These are phyloP conservation scores for Cytospora chrysosperma DNA, from an alignment of 2,329 filamentous ascomycete species.

Conservation along the genomic window DNA sequence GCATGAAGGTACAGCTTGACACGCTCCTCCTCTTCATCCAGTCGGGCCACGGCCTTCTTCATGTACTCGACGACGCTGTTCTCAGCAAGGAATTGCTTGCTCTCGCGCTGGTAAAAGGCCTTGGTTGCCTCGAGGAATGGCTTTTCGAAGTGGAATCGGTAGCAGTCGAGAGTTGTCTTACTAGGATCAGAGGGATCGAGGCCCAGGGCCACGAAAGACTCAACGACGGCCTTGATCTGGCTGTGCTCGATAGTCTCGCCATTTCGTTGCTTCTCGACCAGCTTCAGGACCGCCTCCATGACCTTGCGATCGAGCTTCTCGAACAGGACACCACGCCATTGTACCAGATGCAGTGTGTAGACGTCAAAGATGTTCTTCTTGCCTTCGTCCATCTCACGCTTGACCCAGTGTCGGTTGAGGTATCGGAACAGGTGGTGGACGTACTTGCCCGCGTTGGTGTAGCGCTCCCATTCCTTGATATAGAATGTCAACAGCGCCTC, in stretches of 20 bases:
- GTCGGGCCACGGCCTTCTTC: conserved; percentile 92
- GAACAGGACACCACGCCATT: conserved; percentile 93
- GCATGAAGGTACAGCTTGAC: conserved; percentile 88
- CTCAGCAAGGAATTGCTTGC: conserved; percentile 89
- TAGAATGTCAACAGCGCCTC: conserved; percentile 91
- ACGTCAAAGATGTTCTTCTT: conserved; percentile 99
- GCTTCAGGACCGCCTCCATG: conserved; percentile 90
- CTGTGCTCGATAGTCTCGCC: conserved; percentile 97
- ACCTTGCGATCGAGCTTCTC: conserved; percentile 79
- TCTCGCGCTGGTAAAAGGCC: conserved; percentile 87
- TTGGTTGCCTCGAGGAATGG: conserved; percentile 86
- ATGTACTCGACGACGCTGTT: conserved; percentile 99
- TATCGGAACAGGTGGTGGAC: conserved; percentile 97
- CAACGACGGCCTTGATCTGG: conserved; percentile 95
- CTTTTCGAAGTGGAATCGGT: conserved; percentile 86
- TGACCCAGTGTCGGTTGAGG: conserved; percentile 97
- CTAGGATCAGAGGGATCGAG: conserved; percentile 89
- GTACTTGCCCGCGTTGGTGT: conserved; percentile 93
- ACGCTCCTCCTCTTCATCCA: conserved; percentile 91
- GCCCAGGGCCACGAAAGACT: conserved; percentile 93
- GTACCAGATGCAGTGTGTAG: conserved; percentile 92
- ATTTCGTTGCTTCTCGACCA: conserved; percentile 95
- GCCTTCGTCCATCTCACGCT: conserved; percentile 96
- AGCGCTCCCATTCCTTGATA: conserved; percentile 94
- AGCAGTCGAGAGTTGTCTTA: conserved; percentile 94